Evolutionary conservation across 164 flowering plant genomes (phyloP).

Genomic region (Chimonanthus salicifolius): DNA sequence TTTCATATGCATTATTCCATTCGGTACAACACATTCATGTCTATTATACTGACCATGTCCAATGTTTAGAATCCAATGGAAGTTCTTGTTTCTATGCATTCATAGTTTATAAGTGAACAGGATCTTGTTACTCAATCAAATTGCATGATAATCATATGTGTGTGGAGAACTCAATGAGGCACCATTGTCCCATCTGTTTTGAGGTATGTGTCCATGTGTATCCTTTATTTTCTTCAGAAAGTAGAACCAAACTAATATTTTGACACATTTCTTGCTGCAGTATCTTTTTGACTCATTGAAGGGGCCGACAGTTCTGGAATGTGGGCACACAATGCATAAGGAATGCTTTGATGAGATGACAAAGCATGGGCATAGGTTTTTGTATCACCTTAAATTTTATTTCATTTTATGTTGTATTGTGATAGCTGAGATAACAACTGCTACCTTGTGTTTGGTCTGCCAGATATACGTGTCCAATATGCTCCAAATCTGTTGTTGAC

Average conservation of each 20-base stretch:
- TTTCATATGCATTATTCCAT: not conserved
- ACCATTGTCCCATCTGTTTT: conserved; percentile 87
- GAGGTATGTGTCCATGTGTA: conserved; percentile 48
- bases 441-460: not conserved
- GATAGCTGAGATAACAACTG: not conserved
- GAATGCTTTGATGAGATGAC: conserved; percentile 80
- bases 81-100: not conserved
- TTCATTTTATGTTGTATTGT: not conserved
- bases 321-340: conserved; percentile 95
- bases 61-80: not conserved
- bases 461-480: conserved; percentile 91
- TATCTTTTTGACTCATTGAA: conserved; percentile 89
- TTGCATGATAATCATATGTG: conserved; percentile 71
- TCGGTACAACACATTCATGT: not conserved
- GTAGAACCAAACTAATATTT: no score
- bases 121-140: conserved; percentile 61
- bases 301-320: conserved; percentile 71
- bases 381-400: not conserved
- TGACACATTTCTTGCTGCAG: conserved; percentile 28
- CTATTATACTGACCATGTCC: not conserved
- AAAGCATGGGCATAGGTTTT: conserved; percentile 53
- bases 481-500: conserved; percentile 74
- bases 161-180: conserved; percentile 85
- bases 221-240: conserved; percentile 1
- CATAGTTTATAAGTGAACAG: conserved; percentile 27